Evolutionary conservation across 2,329 filamentous ascomycete species (phyloP), one percentile per base, ranked within the genome.

Genomic region (Graphiopsis chlorocephala): DNA sequence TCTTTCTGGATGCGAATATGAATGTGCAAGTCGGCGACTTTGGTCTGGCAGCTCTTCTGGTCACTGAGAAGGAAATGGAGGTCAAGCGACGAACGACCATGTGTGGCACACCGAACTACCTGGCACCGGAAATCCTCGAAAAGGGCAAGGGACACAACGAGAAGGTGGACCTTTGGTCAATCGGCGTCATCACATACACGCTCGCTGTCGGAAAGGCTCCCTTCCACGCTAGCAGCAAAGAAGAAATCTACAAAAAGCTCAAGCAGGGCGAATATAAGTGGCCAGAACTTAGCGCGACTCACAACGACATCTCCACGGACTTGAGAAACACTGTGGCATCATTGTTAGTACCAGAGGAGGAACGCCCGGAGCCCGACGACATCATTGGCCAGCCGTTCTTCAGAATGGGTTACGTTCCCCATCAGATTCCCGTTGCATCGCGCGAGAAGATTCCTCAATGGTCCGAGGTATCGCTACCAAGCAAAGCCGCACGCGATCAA

Each of bases 1-100:
- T 99, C 70, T 99, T 99, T 73, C 84, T 99, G 61, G 95, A 99
- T 77, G 87, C 87, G 62, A 84, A 93, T 70, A 97, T 99, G 94
- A 96, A 99, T 74, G 90, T 97, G 72, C 99, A 99, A 77, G 92
- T 99, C 72, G 95, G 95, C 52, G 95, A 99, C 77, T 99, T 99
- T 79, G 95, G 95, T 3, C 84, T 99, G 63, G 95, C 95, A 31
- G 95, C 96, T 29, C 83, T 99, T 71, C 83, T 98, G 64, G 88
- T 98, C 52, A 96, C 93, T 11, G 92, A 94, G 74, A 93, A 90
- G 76, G 95, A 99, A 74, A 91, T 92, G 85, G 89, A 88, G 77
- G 92, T 86, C 63, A 80, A 84, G 71, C 88, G 95, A 68, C 86
- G 96, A 72, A 97, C 92, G 28, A 99, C 95, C 7, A 87, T 99